These are phyloP conservation scores for Pascua sp. DNA, from an alignment of 1,284 basidiomycete genomes.

Conservation along the genomic window DNA sequence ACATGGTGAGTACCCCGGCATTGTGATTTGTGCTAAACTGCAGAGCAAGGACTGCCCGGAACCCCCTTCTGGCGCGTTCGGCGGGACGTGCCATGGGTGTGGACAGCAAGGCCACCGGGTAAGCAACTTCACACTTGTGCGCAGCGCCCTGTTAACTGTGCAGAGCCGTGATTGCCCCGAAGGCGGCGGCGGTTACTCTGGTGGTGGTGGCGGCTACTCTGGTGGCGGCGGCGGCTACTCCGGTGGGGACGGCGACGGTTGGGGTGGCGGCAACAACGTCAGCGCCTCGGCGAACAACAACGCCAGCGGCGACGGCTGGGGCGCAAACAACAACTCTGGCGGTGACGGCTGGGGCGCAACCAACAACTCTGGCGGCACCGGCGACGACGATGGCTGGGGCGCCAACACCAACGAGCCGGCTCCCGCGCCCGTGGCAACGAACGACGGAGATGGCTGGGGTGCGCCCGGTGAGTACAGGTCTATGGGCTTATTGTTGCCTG, in stretches of 20 bases:
- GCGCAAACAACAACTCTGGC: background rate
- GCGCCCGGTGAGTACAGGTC: too few species aligned
- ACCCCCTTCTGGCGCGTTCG: background rate
- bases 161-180: background rate
- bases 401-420: background rate
- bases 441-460: slow-evolving; percentile 1
- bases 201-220: background rate
- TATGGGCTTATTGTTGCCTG: too few species aligned
- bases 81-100: slow-evolving; percentile 11
- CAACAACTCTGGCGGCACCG: background rate
- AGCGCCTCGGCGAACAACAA: background rate
- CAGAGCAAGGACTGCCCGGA: slow-evolving; percentile 7
- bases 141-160: background rate
- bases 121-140: background rate
- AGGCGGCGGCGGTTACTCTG: background rate
- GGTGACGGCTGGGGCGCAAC: slow-evolving; percentile 1
- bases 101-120: slow-evolving; percentile 8
- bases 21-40: too few species aligned
- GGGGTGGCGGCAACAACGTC: background rate
- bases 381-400: slow-evolving; percentile 4
- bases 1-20: background rate
- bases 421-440: background rate
- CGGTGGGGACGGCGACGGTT: background rate
- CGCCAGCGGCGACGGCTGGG: background rate
- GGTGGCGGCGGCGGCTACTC: background rate